These are phyloP conservation scores for Cylindrotheca closterium DNA, from an alignment of 108 stramenopile species.

Conservation along the genomic window DNA sequence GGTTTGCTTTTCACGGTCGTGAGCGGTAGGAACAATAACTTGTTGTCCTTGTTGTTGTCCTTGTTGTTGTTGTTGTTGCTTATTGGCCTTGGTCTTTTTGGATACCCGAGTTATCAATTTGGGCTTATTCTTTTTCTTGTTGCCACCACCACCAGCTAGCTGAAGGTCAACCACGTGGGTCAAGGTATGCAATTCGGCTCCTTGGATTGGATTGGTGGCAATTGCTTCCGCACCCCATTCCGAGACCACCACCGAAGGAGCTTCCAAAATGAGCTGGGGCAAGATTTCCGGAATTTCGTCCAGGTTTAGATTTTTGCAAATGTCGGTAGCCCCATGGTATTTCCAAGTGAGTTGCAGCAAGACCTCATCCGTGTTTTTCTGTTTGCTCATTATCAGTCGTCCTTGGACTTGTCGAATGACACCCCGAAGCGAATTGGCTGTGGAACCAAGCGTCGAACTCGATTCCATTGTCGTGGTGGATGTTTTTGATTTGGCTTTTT, in stretches of 20 bases:
- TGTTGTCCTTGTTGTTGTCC: not conserved
- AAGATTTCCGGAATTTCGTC: conserved; percentile 19
- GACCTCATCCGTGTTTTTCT: conserved; percentile 2
- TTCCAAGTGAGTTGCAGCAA: conserved; percentile 69
- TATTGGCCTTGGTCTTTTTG: not conserved
- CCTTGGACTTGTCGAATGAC: conserved; percentile 46
- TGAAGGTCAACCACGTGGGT: conserved; percentile 33
- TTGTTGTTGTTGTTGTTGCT: not conserved
- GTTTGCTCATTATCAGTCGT: conserved; percentile 20
- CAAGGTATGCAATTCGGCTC: conserved; percentile 49
- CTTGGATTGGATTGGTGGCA: conserved; percentile 24
- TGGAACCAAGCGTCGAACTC: too few species aligned
- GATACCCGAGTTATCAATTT: conserved; percentile 3
- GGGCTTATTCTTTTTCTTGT: conserved; percentile 21
- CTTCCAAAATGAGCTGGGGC: conserved; percentile 15
- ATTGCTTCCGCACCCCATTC: conserved; percentile 35
- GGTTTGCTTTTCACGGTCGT: conserved; percentile 65
- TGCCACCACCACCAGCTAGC: not conserved
- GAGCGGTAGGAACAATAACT: conserved; percentile 5
- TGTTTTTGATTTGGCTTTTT: conserved; percentile 11
- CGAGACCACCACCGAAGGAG: conserved; percentile 27
- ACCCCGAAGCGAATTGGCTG: conserved; percentile 26
- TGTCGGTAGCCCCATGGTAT: conserved; percentile 81
- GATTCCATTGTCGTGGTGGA: not conserved
- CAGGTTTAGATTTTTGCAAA: conserved; percentile 64